phyloP scores from a whole-genome alignment of 2,329 filamentous ascomycete species.

The Hymenoscyphus repandus region DNA sequence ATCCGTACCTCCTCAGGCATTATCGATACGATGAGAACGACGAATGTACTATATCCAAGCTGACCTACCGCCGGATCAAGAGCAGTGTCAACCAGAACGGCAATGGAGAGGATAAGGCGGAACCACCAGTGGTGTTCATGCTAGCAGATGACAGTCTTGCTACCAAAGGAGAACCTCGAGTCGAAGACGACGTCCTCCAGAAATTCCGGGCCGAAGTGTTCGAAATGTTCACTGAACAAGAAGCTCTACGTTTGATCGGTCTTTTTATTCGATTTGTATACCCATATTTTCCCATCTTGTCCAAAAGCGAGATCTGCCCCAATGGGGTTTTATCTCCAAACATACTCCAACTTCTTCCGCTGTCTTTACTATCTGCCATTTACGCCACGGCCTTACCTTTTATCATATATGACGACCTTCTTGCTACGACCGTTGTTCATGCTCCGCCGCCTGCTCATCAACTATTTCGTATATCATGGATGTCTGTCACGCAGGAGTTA shows the following conservation, averaged over 20 bases:
- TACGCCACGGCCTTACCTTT: constrained; percentile 41
- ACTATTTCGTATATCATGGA: constrained; percentile 32
- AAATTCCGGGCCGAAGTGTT: constrained; percentile 25
- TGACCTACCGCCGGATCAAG: constrained; percentile 29
- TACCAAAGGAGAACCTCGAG: constrained; percentile 29
- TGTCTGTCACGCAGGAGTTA: constrained; percentile 30
- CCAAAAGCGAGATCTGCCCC: constrained; percentile 31
- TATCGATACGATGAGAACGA: constrained; percentile 30
- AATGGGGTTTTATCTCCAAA: constrained; percentile 24
- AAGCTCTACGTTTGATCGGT: constrained; percentile 35
- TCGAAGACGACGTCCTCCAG: constrained; percentile 26
- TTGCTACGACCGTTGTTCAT: constrained; percentile 31
- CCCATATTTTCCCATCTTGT: constrained; percentile 40
- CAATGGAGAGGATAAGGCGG: constrained; percentile 21
- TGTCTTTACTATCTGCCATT: constrained; percentile 37
- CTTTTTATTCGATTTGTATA: constrained; percentile 40
- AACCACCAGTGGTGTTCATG: constrained; percentile 30
- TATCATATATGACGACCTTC: constrained; percentile 37
- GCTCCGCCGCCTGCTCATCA: constrained; percentile 26
- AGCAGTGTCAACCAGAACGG: constrained; percentile 17
- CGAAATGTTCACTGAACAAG: constrained; percentile 27
- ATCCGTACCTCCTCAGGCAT: constrained; percentile 28
- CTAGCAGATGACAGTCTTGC: constrained; percentile 28
- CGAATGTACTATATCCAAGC: constrained; percentile 30
- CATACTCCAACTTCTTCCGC: constrained; percentile 31